A percentile compares a stretch with the other conserved stretches of the same genome.
These are phyloP conservation scores for Lotmaria passim DNA, from an alignment of 208 protist species.

Conservation along the genomic window DNA sequence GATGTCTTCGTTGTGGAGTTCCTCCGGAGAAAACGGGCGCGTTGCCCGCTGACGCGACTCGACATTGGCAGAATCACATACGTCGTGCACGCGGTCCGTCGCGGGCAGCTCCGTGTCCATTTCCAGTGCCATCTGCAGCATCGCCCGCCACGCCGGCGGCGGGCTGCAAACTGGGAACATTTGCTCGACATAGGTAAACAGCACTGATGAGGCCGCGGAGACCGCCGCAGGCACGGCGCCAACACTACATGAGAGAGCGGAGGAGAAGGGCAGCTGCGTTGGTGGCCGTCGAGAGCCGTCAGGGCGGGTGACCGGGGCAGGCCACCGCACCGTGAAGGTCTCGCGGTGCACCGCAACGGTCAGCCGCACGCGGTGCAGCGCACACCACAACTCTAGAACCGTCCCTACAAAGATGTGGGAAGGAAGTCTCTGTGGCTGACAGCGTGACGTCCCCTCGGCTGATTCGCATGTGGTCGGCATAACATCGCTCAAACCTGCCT, in stretches of 20 bases:
- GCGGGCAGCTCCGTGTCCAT: conserved; percentile 47
- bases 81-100: background rate
- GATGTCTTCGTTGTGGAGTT: background rate
- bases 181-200: conserved; percentile 63
- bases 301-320: conserved; percentile 52
- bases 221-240: background rate
- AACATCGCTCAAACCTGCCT: too few species aligned
- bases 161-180: conserved; percentile 65
- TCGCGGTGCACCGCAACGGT: conserved; percentile 64
- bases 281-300: conserved; percentile 43
- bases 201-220: background rate
- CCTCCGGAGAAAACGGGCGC: background rate
- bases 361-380: conserved; percentile 64
- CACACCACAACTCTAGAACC: conserved; percentile 74
- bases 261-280: background rate
- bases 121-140: conserved; percentile 67
- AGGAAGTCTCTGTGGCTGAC: background rate
- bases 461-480: too few species aligned
- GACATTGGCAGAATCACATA: background rate
- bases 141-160: conserved; percentile 60
- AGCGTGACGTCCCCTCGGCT: too few species aligned
- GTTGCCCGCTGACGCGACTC: background rate
- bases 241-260: too few species aligned
- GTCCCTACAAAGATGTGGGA: conserved; percentile 24
- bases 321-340: conserved; percentile 86